Percentiles rank a stretch among this genome's conserved stretches.
phyloP scores from a whole-genome alignment of 768 basidiomycete species.

The Trametes elegans region DNA sequence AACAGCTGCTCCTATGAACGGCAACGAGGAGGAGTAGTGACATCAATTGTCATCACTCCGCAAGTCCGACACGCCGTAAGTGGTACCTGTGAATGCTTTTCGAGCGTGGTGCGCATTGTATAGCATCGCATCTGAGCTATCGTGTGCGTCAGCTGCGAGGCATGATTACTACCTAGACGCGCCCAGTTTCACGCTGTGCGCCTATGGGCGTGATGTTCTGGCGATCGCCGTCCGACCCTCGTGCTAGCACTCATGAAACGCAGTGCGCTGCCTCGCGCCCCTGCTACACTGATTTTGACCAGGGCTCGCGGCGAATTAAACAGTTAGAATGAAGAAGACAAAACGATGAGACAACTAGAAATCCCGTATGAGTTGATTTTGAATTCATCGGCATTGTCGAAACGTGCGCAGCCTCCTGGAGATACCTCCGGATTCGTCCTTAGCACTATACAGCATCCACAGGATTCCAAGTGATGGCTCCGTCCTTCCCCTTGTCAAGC shows the following conservation, averaged over 20 bases:
- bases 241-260: background rate
- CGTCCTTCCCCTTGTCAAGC: conserved; percentile 44
- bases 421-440: background rate
- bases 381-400: background rate
- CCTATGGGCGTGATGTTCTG: too few species aligned
- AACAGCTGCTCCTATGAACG: background rate
- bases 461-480: conserved; percentile 50
- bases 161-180: too few species aligned
- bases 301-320: too few species aligned
- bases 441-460: conserved; percentile 29
- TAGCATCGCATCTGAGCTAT: background rate
- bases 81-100: too few species aligned
- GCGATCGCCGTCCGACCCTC: background rate
- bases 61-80: background rate
- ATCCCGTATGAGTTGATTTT: background rate
- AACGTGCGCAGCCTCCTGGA: background rate
- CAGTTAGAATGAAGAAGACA: too few species aligned
- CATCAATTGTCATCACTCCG: too few species aligned
- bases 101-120: background rate
- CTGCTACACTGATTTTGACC: too few species aligned
- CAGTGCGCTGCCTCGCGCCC: background rate
- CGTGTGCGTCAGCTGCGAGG: background rate
- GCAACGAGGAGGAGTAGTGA: background rate
- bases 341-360: background rate
- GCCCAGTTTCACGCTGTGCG: too few species aligned